Evolutionary conservation across 2,329 filamentous ascomycete species (phyloP), one percentile per base, ranked within the genome.

Genomic region (Talaromyces atroroseus): DNA sequence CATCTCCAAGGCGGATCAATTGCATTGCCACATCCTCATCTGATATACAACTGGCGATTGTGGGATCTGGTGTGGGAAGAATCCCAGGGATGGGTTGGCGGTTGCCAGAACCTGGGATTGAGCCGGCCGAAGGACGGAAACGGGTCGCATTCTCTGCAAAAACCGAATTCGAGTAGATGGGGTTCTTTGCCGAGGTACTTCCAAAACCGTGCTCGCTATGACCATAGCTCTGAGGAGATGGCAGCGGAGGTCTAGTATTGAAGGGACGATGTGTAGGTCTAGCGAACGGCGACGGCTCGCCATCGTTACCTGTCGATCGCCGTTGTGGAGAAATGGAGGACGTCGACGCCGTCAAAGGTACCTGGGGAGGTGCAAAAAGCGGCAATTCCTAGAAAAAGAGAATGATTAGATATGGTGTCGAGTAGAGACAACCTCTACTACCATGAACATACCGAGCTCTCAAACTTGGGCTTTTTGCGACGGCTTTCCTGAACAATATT

Each of bases 21-120:
- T 97, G 94, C 69, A 96, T 87, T 57, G 94, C 94, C 60, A 97
- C 94, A 74, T 99, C 94, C 73, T 99, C 94, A 70, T 99, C 94
- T 14, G 92, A 97, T 72, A 99, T 92, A 72, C 90, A 95, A 74
- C 92, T 97, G 54, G 90, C 90, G 64, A 97, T 89, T 12, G 94
- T 99, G n/a, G 92, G 92, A 66, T 97, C 94, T 24, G 94, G 94
- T 2, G 94, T 99, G 20, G 92, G 92, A 61, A 96, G 78, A 63
- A 95, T 83, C 54, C 86, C 85, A 61, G 78, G 70, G 50, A 69
- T 74, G 52, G 70, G 66, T 44, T 63, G 64, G 40, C 68, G 70
- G 56, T 70, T 42, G 72, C 74, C 52, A 69, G 68, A 60, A 71
- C 73, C 60, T 69, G 74, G 76, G 42, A 69, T 68, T 51, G 70